Conservation (phyloP, 2,329 filamentous ascomycete species). For the Pezicula radicicola region DNA sequence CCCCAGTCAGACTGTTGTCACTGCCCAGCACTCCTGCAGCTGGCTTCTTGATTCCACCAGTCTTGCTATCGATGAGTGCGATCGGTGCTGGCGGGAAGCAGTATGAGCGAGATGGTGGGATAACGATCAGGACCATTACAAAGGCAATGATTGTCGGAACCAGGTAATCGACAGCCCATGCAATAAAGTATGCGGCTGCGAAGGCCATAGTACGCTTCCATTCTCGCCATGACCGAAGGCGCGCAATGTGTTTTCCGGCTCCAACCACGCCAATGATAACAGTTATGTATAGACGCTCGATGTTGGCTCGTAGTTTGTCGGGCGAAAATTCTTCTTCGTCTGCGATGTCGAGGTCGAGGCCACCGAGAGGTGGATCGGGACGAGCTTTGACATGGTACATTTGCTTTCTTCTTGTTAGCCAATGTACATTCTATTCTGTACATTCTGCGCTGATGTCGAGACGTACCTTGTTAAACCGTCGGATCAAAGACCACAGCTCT, state of each 20-base stretch:
- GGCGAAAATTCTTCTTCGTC: constrained; percentile 83
- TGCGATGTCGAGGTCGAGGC: constrained; percentile 75
- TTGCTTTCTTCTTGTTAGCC: constrained; percentile 35
- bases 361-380: constrained; percentile 51
- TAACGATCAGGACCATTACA: constrained; percentile 63
- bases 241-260: constrained; percentile 69
- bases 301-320: constrained; percentile 73
- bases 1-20: constrained; percentile 74
- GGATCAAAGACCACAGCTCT: constrained; percentile 60
- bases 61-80: constrained; percentile 65
- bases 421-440: not conserved
- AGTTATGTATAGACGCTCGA: constrained; percentile 81
- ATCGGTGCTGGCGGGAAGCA: constrained; percentile 78
- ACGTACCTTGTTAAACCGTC: constrained; percentile 61
- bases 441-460: not conserved
- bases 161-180: constrained; percentile 73
- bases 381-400: constrained; percentile 67
- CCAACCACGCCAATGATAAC: constrained; percentile 65
- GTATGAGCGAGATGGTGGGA: constrained; percentile 55
- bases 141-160: constrained; percentile 57
- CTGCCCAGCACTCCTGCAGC: constrained; percentile 73
- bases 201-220: constrained; percentile 65
- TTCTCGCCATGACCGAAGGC: constrained; percentile 79
- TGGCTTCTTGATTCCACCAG: constrained; percentile 75
- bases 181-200: constrained; percentile 49